Base-by-base conservation (phyloP, 768 basidiomycete genomes). In the Serendipita vermifera region DNA sequence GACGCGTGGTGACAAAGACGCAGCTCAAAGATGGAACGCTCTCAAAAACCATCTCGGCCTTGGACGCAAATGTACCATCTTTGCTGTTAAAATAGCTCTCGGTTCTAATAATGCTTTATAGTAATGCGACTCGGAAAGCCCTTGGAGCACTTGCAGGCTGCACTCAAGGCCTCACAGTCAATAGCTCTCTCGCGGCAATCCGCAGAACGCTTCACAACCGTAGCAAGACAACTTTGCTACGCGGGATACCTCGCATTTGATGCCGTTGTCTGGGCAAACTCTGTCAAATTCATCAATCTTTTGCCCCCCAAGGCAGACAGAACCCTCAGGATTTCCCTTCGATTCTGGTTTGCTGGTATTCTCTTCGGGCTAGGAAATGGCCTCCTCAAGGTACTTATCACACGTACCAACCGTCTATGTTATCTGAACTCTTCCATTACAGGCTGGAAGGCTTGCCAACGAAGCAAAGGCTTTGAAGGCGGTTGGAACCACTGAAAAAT, bases 101-200 rank as follows among this genome's bases (percentile, higher is more conserved):
- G 57, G 51, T 60, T 56, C 55, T 36, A 54, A 55, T 59, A 54
- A 55, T 39, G 7, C 36, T 6, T 24, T 38, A 15, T 60, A 98
- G 94, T 96, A 33, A 74, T 98, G 76, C 82, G 96, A 14, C 73
- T 99, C 55, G 90, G 91, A 62, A 94, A 97, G 69, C 91, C 92
- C 5, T 62, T 93, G 60, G 96, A 99, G 66, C 90, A 96, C 70
- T 73, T 93, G 4, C 94, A 98, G 67, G 81, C 89, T 1, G 92
- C 89, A 29, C 71, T 96, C 40, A 83, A 82, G 54, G 82, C 85
- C 17, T 71, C 80, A 2, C 69, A 81, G 26, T 66, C 76, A 1
- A 59, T 78, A 3, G 74, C 75, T 4, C 57, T 61, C 51, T 33
- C 57, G 55, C 36, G 38, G 3, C 77, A 81, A 56, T 62, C 81